Base-by-base conservation (phyloP, 495 filamentous ascomycete genomes). In the Hypoxylon fuscum region DNA sequence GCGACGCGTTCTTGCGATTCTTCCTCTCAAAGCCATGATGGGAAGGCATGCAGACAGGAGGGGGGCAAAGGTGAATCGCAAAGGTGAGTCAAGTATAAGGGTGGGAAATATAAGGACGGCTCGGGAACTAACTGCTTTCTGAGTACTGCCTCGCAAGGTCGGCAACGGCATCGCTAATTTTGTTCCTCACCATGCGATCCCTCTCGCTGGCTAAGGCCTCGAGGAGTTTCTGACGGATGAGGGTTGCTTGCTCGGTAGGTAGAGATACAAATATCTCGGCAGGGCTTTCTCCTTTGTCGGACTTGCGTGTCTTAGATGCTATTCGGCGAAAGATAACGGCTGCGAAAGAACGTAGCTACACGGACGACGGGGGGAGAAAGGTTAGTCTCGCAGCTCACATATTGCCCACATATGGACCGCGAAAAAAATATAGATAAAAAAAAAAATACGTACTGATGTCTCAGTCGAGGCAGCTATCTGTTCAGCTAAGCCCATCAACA, bases 291-390 rank as follows among this genome's bases (percentile, higher is more conserved):
- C 85, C 85, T n/a, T 82, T 83, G 20, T 82, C 81, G 31, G 86
- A 83, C 78, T 96, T 96, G 50, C 87, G 85, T 32, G 90, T 87
- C 74, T 93, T 96, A 54, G 89, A 91, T 11, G 96, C 85, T 74
- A 97, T 96, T 71, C 92, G 86, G 65, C 96, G 88, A 77, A 99
- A 97, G 54, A 99, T 87, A 22, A 99, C 93, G 35, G 95, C 91
- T 17, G 94, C 86, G 71, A 96, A 98, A 35, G 92, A 88, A 61
- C 95, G 90, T 23, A 61, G 53, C 68, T 71, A 59, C 14, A 41
- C 5, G 20, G 20, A 44, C 20, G 11, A 53, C 35, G 27, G 6
- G 22, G 38, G 63, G 34, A 61, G 32, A 10, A n/a, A n/a, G n/a
- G 44, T 62, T 27, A 65, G 55, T 44, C 29, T 32, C 47, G 15